phyloP scores from a whole-genome alignment of 2,329 filamentous ascomycete genomes.

The Talaromyces rugulosus region DNA sequence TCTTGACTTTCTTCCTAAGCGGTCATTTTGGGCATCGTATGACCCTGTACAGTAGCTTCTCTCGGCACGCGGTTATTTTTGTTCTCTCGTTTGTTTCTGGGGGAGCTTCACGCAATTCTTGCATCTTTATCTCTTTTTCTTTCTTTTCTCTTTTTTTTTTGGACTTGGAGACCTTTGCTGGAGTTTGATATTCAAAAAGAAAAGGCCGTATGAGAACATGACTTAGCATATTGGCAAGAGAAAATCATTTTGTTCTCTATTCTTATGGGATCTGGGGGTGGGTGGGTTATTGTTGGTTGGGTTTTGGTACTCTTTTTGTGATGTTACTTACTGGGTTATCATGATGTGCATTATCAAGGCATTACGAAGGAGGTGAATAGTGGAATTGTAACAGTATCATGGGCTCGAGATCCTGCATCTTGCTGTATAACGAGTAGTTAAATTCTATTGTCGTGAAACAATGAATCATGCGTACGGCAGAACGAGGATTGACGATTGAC shows the following conservation, averaged over 20 bases:
- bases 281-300: not conserved
- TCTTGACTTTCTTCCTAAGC: conserved; percentile 22
- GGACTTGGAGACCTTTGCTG: conserved; percentile 1
- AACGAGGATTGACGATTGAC: not conserved
- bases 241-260: conserved; percentile 12
- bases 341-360: conserved; percentile 6
- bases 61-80: conserved; percentile 35
- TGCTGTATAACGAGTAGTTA: not conserved
- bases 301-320: not conserved
- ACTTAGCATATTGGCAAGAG: conserved; percentile 14
- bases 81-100: conserved; percentile 18
- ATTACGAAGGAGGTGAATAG: not conserved
- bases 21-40: conserved; percentile 9
- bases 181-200: conserved; percentile 1
- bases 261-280: not conserved
- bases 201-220: conserved; percentile 3
- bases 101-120: conserved; percentile 37
- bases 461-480: not conserved
- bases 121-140: conserved; percentile 27
- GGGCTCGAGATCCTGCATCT: not conserved
- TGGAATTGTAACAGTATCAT: conserved; percentile 11
- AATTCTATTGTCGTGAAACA: not conserved
- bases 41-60: conserved; percentile 30
- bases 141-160: conserved; percentile 16
- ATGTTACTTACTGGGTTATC: not conserved